Evolutionary conservation across 805 yeast genomes (phyloP), one percentile per base, ranked within the genome.

Genomic region (Henningerozyma blattae): DNA sequence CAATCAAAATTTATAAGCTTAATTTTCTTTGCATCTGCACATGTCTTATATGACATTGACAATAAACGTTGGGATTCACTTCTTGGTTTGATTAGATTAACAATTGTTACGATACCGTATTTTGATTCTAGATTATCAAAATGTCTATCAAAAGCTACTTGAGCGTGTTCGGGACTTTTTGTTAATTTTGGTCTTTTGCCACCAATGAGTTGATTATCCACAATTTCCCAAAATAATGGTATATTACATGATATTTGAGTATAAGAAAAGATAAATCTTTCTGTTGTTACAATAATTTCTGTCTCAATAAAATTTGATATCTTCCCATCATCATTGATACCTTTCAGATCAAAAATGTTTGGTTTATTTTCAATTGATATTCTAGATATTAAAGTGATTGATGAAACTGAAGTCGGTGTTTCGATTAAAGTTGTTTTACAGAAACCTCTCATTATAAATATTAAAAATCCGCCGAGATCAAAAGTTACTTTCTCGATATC

Each of bases 171-270:
- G 22, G 70, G 57, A 13, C 86, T 77, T 44, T 94, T 68, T 0
- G 87, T 75, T n/a, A 91, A 61, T 24, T 73, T 72, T 27, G 85
- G 76, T 51, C 84, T 89, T 19, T 89, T 89, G 27, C 81, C 73
- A 28, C 86, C 74, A 35, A 91, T 59, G 9, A 91, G 75, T 35
- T 59, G 64, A 22, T 59, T 56, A 29, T 59, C 64, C 41, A 83
- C 94, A 46, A 86, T 89, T 50, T 89, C 98, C 93, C 94, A 91
- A 49, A 84, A 89, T 5, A 91, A 61, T 0, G 99, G 98, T 1
- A 87, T 87, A 19, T 93, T 82, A 3, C 97, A 98, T 44, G 95
- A 64, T 3, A 87, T 68, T 58, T 86, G 95, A 0, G 80, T 70
- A 55, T 79, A 89, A 1, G 95, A 75, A 46, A 77, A 80, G 59